phyloP scores from a whole-genome alignment of 768 basidiomycete genomes.

The Cystobasidium onofrii region DNA sequence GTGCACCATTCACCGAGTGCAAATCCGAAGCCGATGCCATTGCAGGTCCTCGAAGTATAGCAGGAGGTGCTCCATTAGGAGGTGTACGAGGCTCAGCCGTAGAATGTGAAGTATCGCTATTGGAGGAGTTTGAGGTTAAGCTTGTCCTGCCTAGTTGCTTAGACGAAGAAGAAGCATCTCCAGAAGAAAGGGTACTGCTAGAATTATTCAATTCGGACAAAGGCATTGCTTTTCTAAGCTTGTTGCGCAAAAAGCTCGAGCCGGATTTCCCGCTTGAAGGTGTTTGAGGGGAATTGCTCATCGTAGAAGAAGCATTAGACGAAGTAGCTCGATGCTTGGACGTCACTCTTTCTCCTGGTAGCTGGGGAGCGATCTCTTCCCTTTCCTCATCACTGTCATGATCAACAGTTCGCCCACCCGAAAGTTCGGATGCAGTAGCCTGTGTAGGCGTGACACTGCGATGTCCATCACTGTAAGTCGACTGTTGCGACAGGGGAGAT shows the following conservation, averaged over 20 bases:
- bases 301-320: constrained; percentile 18
- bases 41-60: not conserved
- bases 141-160: constrained; percentile 25
- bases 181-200: not conserved
- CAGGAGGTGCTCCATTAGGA: constrained; percentile 28
- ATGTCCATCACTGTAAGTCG: not conserved
- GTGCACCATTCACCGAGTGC: not conserved
- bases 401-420: not conserved
- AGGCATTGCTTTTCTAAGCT: constrained; percentile 17
- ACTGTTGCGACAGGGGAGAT: constrained; percentile 13
- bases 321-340: constrained; percentile 1
- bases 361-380: not conserved
- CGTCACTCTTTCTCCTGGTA: not conserved
- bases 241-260: constrained; percentile 11
- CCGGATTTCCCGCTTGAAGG: constrained; percentile 21
- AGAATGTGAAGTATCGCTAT: constrained; percentile 21
- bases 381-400: constrained; percentile 21
- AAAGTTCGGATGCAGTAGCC: not conserved
- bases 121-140: constrained; percentile 25
- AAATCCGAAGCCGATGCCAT: constrained; percentile 11
- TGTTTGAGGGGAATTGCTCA: constrained; percentile 3
- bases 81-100: constrained; percentile 33
- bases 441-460: constrained; percentile 26
- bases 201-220: constrained; percentile 17
- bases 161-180: not conserved